Evolutionary conservation across 106 monocot species (phyloP), one percentile per base, ranked within the genome.

Genomic region (Acorus calamus): DNA sequence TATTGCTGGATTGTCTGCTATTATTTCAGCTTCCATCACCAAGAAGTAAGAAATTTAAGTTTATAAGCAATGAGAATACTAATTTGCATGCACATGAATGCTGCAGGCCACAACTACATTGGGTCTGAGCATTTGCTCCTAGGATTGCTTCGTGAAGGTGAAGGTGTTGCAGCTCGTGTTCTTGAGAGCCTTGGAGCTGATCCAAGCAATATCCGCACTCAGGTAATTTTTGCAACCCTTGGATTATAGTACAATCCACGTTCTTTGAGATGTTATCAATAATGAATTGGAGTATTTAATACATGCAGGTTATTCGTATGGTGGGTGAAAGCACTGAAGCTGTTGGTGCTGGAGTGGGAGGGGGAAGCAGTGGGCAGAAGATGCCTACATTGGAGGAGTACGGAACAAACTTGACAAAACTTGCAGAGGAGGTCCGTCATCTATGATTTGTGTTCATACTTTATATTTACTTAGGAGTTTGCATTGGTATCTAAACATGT

Each of bases 351-450:
- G 80, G 76, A 11, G 75, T 80, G 46, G 80, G 80, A 3, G 80
- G 80, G 5, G 80, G 75, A 66, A 75, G 71, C 46, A 71, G 71
- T 67, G 80, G 76, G 3, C 59, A 71, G 47, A 80, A 80, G 67
- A 72, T 76, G 76, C 76, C 80, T 3, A 80, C 80, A 10, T 75
- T 80, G 4, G 80, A 80, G 62, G 80, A 80, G 48, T 80, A 80
- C 63, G 80, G 80, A 9, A 80, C 80, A 46, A 80, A 80, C 71
- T 63, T 80, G 47, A 80, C 76, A 10, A 80, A 76, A 48, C 64
- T 80, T 7, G 76, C 80, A 11, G 80, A 80, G 57, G 80, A 80
- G 75, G 75, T 80, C 62, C 45, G 13, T 59, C 28, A 42, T 60
- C 43, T 65, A n/a, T 7, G 10, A 46, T 57, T 42, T 57, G 7